These are phyloP conservation scores for Hypoxylon lienhwacheense DNA, from an alignment of 495 filamentous ascomycete species.

Conservation along the genomic window DNA sequence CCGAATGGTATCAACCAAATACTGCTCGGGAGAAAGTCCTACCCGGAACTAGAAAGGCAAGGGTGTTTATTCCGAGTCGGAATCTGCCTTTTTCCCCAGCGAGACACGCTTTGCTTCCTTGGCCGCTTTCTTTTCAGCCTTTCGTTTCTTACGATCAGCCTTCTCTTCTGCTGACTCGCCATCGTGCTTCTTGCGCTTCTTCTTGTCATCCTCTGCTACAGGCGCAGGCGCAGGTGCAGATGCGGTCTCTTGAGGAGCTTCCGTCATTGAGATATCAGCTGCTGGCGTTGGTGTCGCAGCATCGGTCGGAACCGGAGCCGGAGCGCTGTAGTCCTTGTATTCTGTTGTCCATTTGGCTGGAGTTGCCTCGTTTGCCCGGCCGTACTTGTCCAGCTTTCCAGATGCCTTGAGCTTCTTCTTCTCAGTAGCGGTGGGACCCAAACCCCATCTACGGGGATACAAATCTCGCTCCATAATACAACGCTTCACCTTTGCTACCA, in stretches of 20 bases:
- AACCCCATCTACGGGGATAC: slow-evolving; percentile 92
- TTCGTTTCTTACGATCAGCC: slow-evolving; percentile 72
- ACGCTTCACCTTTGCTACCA: slow-evolving; percentile 96
- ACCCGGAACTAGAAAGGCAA: background rate
- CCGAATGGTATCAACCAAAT: slow-evolving; percentile 37
- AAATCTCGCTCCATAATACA: slow-evolving; percentile 99
- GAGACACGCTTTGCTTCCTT: slow-evolving; percentile 55
- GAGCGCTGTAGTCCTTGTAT: slow-evolving; percentile 82
- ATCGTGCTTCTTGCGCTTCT: slow-evolving; percentile 83
- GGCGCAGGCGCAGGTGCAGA: slow-evolving; percentile 46
- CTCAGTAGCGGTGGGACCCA: slow-evolving; percentile 84
- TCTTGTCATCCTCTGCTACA: slow-evolving; percentile 48
- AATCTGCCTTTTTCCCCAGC: slow-evolving; percentile 37
- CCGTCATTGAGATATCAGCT: slow-evolving; percentile 38
- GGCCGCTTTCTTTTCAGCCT: slow-evolving; percentile 74
- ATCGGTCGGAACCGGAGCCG: slow-evolving; percentile 36
- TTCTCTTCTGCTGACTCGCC: slow-evolving; percentile 77
- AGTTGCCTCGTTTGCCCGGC: slow-evolving; percentile 85
- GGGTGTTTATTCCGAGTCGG: slow-evolving; percentile 35
- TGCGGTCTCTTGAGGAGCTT: slow-evolving; percentile 36
- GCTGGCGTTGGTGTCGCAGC: slow-evolving; percentile 29
- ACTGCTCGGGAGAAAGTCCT: slow-evolving; percentile 12
- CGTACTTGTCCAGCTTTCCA: slow-evolving; percentile 97
- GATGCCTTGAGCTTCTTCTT: slow-evolving; percentile 99
- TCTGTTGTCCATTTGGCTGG: slow-evolving; percentile 85